A percentile compares a stretch with the other conserved stretches of the same genome.
phyloP scores from a whole-genome alignment of 139 green algal genomes.

The Gonium pectorale region DNA sequence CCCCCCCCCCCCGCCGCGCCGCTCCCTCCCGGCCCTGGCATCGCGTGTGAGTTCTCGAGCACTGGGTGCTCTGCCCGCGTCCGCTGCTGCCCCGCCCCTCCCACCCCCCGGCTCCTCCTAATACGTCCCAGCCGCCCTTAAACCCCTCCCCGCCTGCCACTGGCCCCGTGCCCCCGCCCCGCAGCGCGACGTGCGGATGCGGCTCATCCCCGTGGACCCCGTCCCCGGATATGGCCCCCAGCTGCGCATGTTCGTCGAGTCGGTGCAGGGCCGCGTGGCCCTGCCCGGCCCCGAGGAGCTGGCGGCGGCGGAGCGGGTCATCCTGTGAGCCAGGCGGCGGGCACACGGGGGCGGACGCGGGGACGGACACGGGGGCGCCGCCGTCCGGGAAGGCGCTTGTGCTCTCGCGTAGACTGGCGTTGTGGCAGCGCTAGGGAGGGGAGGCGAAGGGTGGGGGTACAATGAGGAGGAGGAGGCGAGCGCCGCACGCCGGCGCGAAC shows the following conservation, averaged over 20 bases:
- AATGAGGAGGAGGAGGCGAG: no score
- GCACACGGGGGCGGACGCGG: background rate
- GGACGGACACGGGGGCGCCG: no score
- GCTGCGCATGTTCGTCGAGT: conserved; percentile 1
- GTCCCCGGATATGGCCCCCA: background rate
- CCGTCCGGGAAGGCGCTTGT: background rate
- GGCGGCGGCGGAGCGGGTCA: background rate
- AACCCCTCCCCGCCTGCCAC: background rate
- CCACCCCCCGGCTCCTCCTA: background rate
- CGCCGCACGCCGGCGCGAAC: no score
- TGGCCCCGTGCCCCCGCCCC: no score
- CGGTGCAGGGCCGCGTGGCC: background rate
- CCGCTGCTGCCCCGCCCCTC: background rate
- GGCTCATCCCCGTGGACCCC: background rate
- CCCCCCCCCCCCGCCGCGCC: no score
- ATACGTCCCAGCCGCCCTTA: background rate
- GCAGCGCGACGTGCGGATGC: conserved; percentile 8
- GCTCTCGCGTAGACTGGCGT: background rate
- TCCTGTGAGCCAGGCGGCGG: background rate
- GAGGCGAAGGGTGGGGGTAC: no score
- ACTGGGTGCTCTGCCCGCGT: background rate
- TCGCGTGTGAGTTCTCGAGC: background rate
- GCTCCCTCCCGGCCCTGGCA: no score
- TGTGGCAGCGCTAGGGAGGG: background rate
- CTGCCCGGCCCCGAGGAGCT: background rate